These are phyloP conservation scores for Penicillium cataractarum DNA, from an alignment of 495 filamentous ascomycete species.

Conservation along the genomic window DNA sequence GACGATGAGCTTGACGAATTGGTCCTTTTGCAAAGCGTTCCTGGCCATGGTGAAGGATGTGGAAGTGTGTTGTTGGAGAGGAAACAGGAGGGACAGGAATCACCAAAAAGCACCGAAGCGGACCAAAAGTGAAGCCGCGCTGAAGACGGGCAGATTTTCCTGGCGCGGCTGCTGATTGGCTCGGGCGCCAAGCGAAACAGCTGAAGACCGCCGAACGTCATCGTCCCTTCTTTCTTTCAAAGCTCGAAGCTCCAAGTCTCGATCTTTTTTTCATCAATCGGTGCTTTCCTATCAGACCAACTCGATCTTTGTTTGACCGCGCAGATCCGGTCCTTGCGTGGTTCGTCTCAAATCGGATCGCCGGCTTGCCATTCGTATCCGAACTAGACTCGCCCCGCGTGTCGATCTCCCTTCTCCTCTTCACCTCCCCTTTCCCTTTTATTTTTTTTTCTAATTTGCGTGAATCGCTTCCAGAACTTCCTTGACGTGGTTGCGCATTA, in stretches of 20 bases:
- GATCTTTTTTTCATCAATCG: not conserved
- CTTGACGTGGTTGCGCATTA: slow-evolving; percentile 1
- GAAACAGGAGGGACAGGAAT: not conserved
- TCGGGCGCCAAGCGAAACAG: slow-evolving; percentile 26
- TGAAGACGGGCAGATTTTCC: slow-evolving; percentile 34
- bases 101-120: not conserved
- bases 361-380: slow-evolving; percentile 27
- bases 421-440: slow-evolving; percentile 27
- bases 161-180: slow-evolving; percentile 28
- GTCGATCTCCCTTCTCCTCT: slow-evolving; percentile 29
- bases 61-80: not conserved
- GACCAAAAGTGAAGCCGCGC: slow-evolving; percentile 10
- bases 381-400: slow-evolving; percentile 41
- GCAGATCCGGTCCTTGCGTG: not conserved
- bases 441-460: slow-evolving; percentile 17
- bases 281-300: not conserved
- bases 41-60: slow-evolving; percentile 70
- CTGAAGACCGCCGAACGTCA: slow-evolving; percentile 30
- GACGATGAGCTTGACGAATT: slow-evolving; percentile 97
- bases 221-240: slow-evolving; percentile 10
- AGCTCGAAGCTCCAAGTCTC: not conserved
- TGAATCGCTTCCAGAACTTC: slow-evolving; percentile 10
- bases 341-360: slow-evolving; percentile 7
- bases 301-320: not conserved
- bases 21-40: slow-evolving; percentile 68